Percentiles rank a stretch among this genome's conserved stretches.
Conservation (phyloP, 768 basidiomycete species). For the Lactifluus piperatus region DNA sequence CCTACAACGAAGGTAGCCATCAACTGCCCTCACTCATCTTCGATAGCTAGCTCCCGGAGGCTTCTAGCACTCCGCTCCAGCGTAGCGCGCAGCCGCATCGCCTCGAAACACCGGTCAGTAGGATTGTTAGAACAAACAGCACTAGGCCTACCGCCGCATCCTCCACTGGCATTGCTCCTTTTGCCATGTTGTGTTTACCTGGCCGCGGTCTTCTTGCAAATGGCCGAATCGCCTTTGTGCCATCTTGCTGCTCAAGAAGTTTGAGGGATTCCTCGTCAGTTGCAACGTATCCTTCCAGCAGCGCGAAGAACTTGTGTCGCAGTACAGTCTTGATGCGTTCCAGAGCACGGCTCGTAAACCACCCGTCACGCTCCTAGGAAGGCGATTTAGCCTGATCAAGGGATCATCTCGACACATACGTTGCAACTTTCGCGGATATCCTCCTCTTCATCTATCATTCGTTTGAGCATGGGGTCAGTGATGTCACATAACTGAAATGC, state of each 20-base stretch:
- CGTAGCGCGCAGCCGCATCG: slow-evolving; percentile 56
- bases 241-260: slow-evolving; percentile 38
- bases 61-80: slow-evolving; percentile 16
- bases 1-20: background rate
- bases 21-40: background rate
- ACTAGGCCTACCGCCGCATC: slow-evolving; percentile 61
- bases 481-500: slow-evolving; percentile 96
- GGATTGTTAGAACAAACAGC: background rate
- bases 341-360: slow-evolving; percentile 71
- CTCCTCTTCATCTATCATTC: slow-evolving; percentile 68
- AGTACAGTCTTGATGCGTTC: slow-evolving; percentile 80
- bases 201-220: slow-evolving; percentile 47
- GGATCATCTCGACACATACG: slow-evolving; percentile 39
- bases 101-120: slow-evolving; percentile 33
- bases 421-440: slow-evolving; percentile 65
- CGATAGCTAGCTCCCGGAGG: slow-evolving; percentile 7
- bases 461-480: slow-evolving; percentile 70
- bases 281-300: slow-evolving; percentile 62
- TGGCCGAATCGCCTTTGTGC: slow-evolving; percentile 29
- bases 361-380: slow-evolving; percentile 72
- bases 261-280: slow-evolving; percentile 67
- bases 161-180: slow-evolving; percentile 72
- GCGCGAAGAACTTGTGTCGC: slow-evolving; percentile 76
- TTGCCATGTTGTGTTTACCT: slow-evolving; percentile 84
- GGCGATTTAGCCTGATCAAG: background rate